A percentile compares a stretch with the other conserved stretches of the same genome.
These are phyloP conservation scores for Penicillium sp. DNA, from an alignment of 2,329 filamentous ascomycete species.

Conservation along the genomic window DNA sequence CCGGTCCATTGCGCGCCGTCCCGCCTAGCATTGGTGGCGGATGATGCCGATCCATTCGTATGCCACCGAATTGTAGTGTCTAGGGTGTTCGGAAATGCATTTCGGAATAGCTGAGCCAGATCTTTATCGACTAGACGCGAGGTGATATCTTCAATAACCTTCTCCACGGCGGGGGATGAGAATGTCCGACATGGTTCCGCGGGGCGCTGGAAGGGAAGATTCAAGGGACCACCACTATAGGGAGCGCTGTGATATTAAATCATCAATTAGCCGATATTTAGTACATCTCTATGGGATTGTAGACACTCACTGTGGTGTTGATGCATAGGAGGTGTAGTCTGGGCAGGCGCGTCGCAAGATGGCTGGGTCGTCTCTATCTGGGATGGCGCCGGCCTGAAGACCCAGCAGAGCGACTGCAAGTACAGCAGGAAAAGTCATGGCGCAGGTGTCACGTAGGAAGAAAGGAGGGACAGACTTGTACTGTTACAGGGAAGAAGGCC, in stretches of 20 bases:
- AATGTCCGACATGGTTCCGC: conserved; percentile 82
- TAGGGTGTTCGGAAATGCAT: conserved; percentile 87
- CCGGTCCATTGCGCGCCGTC: conserved; percentile 72
- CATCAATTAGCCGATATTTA: neutral
- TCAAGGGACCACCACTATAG: conserved; percentile 73
- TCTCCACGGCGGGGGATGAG: conserved; percentile 78
- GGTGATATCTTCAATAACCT: conserved; percentile 80
- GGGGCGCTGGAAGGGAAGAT: conserved; percentile 83
- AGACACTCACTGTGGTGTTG: conserved; percentile 56
- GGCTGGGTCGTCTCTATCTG: conserved; percentile 26
- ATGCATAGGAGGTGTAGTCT: conserved; percentile 63
- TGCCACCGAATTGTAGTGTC: conserved; percentile 91
- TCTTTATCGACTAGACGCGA: conserved; percentile 78
- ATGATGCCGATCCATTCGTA: conserved; percentile 53
- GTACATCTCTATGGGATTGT: neutral
- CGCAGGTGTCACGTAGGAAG: neutral
- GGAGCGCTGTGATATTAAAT: conserved; percentile 58
- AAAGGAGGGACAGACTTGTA: neutral
- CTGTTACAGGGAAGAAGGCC: neutral
- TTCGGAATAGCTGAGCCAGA: conserved; percentile 88
- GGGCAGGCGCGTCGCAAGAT: conserved; percentile 55
- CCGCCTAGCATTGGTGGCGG: conserved; percentile 35
- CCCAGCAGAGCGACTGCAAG: conserved; percentile 16
- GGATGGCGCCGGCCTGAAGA: conserved; percentile 15
- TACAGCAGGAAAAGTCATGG: conserved; percentile 15